Conservation (phyloP, 2,329 filamentous ascomycete species). For the Alternaria triticimaculans region DNA sequence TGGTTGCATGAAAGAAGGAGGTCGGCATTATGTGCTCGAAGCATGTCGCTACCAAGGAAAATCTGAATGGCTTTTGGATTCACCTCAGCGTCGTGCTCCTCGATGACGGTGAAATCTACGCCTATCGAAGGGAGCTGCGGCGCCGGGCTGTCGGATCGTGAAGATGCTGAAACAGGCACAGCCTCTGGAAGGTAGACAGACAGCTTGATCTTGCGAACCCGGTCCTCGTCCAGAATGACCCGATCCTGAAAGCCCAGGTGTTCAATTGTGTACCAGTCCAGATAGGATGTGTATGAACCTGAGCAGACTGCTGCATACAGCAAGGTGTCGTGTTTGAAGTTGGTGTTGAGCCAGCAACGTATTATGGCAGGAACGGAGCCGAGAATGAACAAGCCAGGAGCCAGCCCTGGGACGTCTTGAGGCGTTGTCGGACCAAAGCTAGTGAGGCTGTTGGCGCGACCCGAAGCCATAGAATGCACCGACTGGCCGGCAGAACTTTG, state of each 20-base stretch:
- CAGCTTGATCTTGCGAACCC: conserved; percentile 72
- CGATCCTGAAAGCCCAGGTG: conserved; percentile 74
- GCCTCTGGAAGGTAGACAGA: conserved; percentile 91
- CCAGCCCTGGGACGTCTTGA: conserved; percentile 74
- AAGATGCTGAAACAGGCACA: conserved; percentile 76
- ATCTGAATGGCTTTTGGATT: conserved; percentile 75
- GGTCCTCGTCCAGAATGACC: conserved; percentile 70
- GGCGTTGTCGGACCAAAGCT: conserved; percentile 75
- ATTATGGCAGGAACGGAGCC: conserved; percentile 93
- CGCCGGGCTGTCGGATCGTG: conserved; percentile 73
- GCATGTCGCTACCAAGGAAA: conserved; percentile 86
- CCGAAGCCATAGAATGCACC: conserved; percentile 76
- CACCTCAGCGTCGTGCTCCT: conserved; percentile 58
- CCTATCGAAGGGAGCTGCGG: conserved; percentile 83
- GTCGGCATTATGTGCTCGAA: conserved; percentile 87
- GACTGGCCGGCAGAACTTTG: conserved; percentile 93
- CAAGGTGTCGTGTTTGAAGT: conserved; percentile 87
- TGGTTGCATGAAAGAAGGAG: conserved; percentile 91
- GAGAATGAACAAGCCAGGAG: conserved; percentile 83
- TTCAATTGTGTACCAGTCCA: conserved; percentile 76
- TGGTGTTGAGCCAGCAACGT: conserved; percentile 90
- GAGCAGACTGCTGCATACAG: conserved; percentile 93
- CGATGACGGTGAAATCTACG: conserved; percentile 77
- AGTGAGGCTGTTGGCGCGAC: conserved; percentile 80
- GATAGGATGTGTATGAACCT: conserved; percentile 85